Base-by-base conservation (phyloP, 2,329 filamentous ascomycete species). In the Aspergillus brasiliensis region DNA sequence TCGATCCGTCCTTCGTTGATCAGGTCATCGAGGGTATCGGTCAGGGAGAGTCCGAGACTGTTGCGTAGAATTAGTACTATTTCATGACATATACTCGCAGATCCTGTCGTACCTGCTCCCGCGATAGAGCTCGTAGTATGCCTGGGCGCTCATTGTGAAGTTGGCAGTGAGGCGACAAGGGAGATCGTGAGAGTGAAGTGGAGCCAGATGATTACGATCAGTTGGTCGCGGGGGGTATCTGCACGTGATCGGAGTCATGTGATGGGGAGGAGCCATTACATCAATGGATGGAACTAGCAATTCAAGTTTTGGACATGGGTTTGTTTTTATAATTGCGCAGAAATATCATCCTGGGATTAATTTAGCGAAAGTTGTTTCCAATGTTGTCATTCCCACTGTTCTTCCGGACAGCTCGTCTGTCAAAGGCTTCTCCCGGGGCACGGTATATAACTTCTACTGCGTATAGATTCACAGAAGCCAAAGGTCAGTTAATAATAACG, bases 1-100 rank as follows among this genome's bases (percentile, higher is more conserved):
- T 98, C 94, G 80, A 99, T 98, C 67, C 91, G 91, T 72, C 92
- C 89, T 68, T 94, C 90, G 75, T 91, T 94, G 79, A 99, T 98
- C 68, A 99, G 84, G 73, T 96, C 92, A 80, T 99, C 95, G 71
- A 99, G 92, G 57, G 93, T 97, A 80, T 99, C 96, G 57, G 94
- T 97, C 71, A 99, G 85, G 59, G 94, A 89, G 72, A 92, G 85
- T 69, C 95, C 95, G 81, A 99, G 92, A 80, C 95, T 99, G 77
- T 61, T 66, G 59, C 64, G 17, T 3, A 44, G 17, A 4, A 44
- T 57, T 28, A 57, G 56, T 40, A 27, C 23, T 37, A 13, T 5
- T 2, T 34, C 3, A 11, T 57, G 27, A 8, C 19, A 13, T 3
- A 37, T 34, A 10, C 1, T 59, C 52, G 21, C 27, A 10, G 51